These are phyloP conservation scores for Oidiodendron maius DNA, from an alignment of 495 filamentous ascomycete species.

Conservation along the genomic window DNA sequence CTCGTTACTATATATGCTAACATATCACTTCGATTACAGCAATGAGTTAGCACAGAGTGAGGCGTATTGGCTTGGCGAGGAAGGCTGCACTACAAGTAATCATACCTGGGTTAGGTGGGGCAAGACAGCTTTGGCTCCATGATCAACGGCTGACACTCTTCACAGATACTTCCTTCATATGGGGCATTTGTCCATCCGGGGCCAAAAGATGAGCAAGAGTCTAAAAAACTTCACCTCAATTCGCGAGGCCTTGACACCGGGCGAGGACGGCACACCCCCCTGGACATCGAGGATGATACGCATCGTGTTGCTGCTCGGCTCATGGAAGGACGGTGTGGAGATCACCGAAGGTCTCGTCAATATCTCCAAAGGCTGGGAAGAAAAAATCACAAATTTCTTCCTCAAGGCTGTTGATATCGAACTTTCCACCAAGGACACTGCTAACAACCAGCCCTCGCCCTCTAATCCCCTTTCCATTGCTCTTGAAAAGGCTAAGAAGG, in stretches of 20 bases:
- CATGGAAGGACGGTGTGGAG: constrained; percentile 88
- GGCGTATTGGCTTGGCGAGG: constrained; percentile 57
- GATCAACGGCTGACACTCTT: neutral
- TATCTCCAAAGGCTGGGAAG: constrained; percentile 53
- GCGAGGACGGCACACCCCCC: constrained; percentile 59
- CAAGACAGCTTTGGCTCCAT: neutral
- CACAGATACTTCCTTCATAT: constrained; percentile 89
- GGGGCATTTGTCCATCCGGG: constrained; percentile 86
- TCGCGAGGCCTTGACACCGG: constrained; percentile 62
- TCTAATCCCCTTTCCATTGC: constrained; percentile 8
- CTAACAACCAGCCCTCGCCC: constrained; percentile 16
- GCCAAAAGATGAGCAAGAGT: constrained; percentile 91
- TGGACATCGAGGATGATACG: constrained; percentile 72
- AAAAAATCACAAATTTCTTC: constrained; percentile 69
- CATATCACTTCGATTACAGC: too few relatives aligned
- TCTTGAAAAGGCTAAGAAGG: constrained; percentile 58
- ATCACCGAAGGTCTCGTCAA: constrained; percentile 71
- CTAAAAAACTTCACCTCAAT: constrained; percentile 98
- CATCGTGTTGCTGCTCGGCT: constrained; percentile 81
- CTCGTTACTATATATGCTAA: too few relatives aligned
- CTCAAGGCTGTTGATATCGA: constrained; percentile 53
- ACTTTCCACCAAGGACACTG: constrained; percentile 60
- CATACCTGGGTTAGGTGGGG: constrained; percentile 43
- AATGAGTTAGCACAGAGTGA: constrained; percentile 94
- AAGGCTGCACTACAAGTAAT: constrained; percentile 15